Evolutionary conservation across 2,329 filamentous ascomycete species (phyloP), one percentile per base, ranked within the genome.

Genomic region (Aspergillus pseudoglaucus): DNA sequence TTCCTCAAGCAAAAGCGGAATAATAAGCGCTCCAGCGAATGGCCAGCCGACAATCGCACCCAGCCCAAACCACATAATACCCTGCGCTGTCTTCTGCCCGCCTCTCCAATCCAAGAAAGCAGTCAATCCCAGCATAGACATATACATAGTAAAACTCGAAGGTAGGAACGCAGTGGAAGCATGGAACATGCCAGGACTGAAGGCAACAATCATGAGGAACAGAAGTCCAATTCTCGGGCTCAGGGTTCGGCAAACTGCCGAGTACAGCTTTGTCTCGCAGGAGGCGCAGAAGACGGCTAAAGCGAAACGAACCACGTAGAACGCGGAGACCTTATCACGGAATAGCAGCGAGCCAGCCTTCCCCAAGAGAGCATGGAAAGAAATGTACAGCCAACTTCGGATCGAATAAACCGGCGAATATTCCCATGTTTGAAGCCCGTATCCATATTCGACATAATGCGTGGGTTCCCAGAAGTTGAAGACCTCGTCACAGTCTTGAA

Each of bases 401-500:
- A 98, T 96, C 44, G 90, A 88, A 70, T 87, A 97, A 49, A 91
- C 85, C 4, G 93, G 93, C 1, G 91, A 95, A 71, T 97, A 98
- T 69, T 98, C 93, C 93, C 93, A 98, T 1, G 93, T 98, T 73
- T 98, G 90, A 44, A 96, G 77, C 35, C 91, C 93, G 63, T 95
- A 91, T 59, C 88, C 88, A 74, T 96, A 90, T 50, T 83, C 86
- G 23, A 98, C 79, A 69, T 96, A 98, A 69, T 98, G 93, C 0
- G 90, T 83, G 0, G 93, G 91, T 62, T 98, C 93, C 90, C 91
- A 98, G 75, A 95, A 98, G 68, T 98, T 98, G 79, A 95, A 98
- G 9, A 91, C 91, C 74, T 98, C 93, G 61, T 98, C 93, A 66
- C 93, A 98, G 69, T 98, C 93, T 67, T 96, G 90, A 55, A 98